Base-by-base conservation (phyloP, 352 stramenopile species). In the Phytophthora podocarpi region DNA sequence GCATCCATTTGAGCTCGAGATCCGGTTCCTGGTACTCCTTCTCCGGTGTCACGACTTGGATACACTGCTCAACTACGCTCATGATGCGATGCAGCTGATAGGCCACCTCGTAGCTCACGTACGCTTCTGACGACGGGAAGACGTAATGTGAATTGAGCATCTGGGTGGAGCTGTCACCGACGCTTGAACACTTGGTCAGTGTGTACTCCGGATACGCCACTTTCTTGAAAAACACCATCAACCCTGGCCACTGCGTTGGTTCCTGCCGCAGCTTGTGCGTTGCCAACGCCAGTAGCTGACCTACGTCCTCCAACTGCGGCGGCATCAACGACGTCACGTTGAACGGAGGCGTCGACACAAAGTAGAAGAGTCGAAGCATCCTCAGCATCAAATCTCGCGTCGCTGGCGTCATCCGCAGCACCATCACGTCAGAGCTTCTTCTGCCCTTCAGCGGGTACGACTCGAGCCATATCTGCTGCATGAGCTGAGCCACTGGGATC, bases 361-460 rank as follows among this genome's bases (percentile, higher is more conserved):
- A 80, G 49, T 95, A 93, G 37, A 87, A 89, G 0, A 95, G 62
- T 1, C 80, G 74, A 58, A 92, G 85, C 70, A 95, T 87, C 3
- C 86, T 74, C 4, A 74, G 53, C 41, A 95, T 84, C 10, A 89
- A 34, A 48, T 87, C 76, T 6, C 72, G 76, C 2, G 56, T 68
- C 0, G 46, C 53, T 5, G 75, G 60, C 10, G 76, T 70, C 37
- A 91, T 70, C 12, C 74, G 72, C 12, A 91, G 56, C 1, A 77
- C 71, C 41, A 91, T 64, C 26, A 90, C 60, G 30, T 90, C 68
- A 1, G 73, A 71, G 10, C 28, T 49, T 20, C 74, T 82, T 9
- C 32, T 65, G 16, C 36, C 64, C 2, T 36, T 9, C 12, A 89
- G 45, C 13, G 78, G 69, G 39, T 82, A 85, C 13, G 42, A 53